These are phyloP conservation scores for Andrographis paniculata DNA, from an alignment of 305 asterid species.

Conservation along the genomic window DNA sequence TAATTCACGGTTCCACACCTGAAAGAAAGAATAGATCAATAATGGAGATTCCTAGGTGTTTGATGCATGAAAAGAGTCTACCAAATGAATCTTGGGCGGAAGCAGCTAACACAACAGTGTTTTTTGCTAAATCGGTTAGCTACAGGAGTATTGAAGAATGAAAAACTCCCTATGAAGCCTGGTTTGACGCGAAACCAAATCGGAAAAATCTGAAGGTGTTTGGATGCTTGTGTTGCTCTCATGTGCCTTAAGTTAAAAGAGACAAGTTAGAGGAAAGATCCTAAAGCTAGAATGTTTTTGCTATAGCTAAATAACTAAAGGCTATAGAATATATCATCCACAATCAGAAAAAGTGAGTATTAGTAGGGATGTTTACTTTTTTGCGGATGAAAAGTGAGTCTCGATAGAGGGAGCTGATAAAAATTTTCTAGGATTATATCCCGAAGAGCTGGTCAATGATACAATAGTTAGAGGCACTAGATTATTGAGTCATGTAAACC, in stretches of 20 bases:
- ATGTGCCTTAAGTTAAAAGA: conserved; percentile 3
- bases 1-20: conserved; percentile 5
- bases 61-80: not conserved
- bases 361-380: not conserved
- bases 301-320: not conserved
- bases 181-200: conserved; percentile 15
- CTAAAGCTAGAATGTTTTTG: not conserved
- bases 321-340: not conserved
- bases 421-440: not conserved
- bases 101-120: not conserved
- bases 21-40: not conserved
- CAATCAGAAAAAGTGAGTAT: not conserved
- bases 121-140: not conserved
- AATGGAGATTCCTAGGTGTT: not conserved
- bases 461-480: not conserved
- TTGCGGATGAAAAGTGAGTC: not conserved
- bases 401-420: not conserved
- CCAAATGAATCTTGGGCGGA: conserved; percentile 10
- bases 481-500: not conserved
- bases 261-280: conserved; percentile 9
- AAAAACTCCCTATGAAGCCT: conserved; percentile 2
- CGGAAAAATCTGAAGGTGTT: conserved; percentile 3
- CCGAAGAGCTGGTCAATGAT: not conserved
- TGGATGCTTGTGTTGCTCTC: conserved; percentile 11
- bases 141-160: not conserved